Conservation (phyloP, 2,329 filamentous ascomycete species). For the Aspergillus sp. region DNA sequence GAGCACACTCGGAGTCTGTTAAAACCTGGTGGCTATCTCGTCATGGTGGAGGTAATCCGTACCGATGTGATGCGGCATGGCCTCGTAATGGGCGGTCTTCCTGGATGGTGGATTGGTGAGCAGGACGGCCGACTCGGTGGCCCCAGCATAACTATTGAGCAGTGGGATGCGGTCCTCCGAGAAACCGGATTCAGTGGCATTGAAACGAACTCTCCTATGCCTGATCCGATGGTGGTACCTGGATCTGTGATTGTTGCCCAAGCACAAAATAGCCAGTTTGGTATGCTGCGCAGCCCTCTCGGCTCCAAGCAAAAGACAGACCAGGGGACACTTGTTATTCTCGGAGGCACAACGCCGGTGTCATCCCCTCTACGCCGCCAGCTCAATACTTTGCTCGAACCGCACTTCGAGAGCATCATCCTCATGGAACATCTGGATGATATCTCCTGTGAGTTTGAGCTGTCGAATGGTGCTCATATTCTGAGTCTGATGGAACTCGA, state of each 20-base stretch:
- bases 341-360: slow-evolving; percentile 1
- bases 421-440: no score
- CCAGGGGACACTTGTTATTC: slow-evolving; percentile 1
- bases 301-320: neutral
- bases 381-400: no score
- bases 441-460: no score
- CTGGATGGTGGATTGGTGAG: slow-evolving; percentile 33
- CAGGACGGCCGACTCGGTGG: slow-evolving; percentile 18
- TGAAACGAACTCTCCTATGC: slow-evolving; percentile 7
- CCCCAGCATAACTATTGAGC: slow-evolving; percentile 19
- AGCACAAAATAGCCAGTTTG: slow-evolving; percentile 26
- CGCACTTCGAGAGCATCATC: no score
- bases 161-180: slow-evolving; percentile 8
- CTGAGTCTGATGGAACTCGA: no score
- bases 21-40: slow-evolving; percentile 41
- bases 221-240: slow-evolving; percentile 1
- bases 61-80: slow-evolving; percentile 15
- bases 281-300: slow-evolving; percentile 23
- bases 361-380: neutral
- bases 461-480: no score
- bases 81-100: slow-evolving; percentile 25
- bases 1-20: slow-evolving; percentile 15
- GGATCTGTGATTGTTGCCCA: slow-evolving; percentile 27
- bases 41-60: slow-evolving; percentile 38
- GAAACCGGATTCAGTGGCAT: slow-evolving; percentile 7